These are phyloP conservation scores for Aspergillus vadensis DNA, from an alignment of 2,329 filamentous ascomycete species.

Conservation along the genomic window DNA sequence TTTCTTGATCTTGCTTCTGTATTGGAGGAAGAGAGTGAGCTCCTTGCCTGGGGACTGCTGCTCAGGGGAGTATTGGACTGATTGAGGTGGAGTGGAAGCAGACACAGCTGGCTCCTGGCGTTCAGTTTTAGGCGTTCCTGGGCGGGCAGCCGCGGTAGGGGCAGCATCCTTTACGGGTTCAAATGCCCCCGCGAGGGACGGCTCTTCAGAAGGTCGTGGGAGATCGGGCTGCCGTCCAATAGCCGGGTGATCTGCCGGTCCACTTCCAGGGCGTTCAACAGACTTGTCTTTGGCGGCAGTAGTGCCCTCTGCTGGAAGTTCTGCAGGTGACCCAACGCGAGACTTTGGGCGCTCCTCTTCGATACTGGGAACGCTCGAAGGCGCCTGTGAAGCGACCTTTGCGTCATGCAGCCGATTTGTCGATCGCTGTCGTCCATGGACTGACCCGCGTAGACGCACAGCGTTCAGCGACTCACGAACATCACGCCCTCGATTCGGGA, in stretches of 20 bases:
- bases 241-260: constrained; percentile 39
- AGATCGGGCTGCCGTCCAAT: constrained; percentile 62
- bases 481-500: constrained; percentile 74
- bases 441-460: constrained; percentile 62
- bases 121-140: constrained; percentile 31
- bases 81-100: constrained; percentile 46
- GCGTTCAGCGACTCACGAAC: constrained; percentile 80
- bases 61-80: constrained; percentile 60
- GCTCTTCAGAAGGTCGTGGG: constrained; percentile 39
- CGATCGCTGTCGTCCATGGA: constrained; percentile 56
- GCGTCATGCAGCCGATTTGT: constrained; percentile 58
- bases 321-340: constrained; percentile 33
- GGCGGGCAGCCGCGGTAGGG: constrained; percentile 20
- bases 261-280: constrained; percentile 40
- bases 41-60: constrained; percentile 75
- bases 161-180: constrained; percentile 34
- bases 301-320: constrained; percentile 15
- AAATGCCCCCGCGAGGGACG: constrained; percentile 38
- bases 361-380: constrained; percentile 61
- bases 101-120: constrained; percentile 22
- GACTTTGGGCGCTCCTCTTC: constrained; percentile 42
- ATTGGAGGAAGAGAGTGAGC: constrained; percentile 90
- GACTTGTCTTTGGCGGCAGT: constrained; percentile 63
- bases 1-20: constrained; percentile 96
- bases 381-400: constrained; percentile 48